Conservation (phyloP, 495 filamentous ascomycete genomes). For the Viridothelium virens region DNA sequence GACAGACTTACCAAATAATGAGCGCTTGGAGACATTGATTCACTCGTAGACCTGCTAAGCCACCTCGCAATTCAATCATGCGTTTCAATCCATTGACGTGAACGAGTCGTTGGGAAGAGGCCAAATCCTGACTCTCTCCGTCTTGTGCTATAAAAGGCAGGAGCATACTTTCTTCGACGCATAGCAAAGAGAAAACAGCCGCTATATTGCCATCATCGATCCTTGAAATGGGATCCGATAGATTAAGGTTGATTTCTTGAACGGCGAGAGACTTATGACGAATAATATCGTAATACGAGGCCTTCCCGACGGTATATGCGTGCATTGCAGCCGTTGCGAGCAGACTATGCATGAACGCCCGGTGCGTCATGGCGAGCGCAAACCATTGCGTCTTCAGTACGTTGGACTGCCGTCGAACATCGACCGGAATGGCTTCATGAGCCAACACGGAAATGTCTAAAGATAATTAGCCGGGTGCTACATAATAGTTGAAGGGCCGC, state of each 20-base stretch:
- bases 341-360: constrained; percentile 30
- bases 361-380: constrained; percentile 24
- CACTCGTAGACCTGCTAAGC: constrained; percentile 23
- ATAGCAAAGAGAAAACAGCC: constrained; percentile 29
- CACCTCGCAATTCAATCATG: constrained; percentile 30
- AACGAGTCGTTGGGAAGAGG: constrained; percentile 24
- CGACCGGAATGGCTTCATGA: constrained; percentile 23
- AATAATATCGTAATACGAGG: constrained; percentile 24
- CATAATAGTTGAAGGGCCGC: constrained; percentile 15
- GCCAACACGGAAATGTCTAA: not conserved
- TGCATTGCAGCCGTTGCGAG: constrained; percentile 29
- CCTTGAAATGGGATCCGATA: constrained; percentile 24
- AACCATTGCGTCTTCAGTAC: constrained; percentile 30
- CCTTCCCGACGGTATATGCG: constrained; percentile 24
- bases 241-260: constrained; percentile 25
- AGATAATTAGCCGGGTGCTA: not conserved
- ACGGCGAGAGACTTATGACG: constrained; percentile 28
- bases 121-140: constrained; percentile 15
- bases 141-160: constrained; percentile 20
- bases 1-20: constrained; percentile 31
- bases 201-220: constrained; percentile 31
- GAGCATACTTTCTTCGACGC: constrained; percentile 28
- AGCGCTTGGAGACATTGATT: constrained; percentile 31
- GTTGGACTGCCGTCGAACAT: constrained; percentile 28
- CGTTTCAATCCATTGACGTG: constrained; percentile 28